These are phyloP conservation scores for Chenopodium quinoa DNA, from an alignment of 148 eudicot genomes.

Conservation along the genomic window DNA sequence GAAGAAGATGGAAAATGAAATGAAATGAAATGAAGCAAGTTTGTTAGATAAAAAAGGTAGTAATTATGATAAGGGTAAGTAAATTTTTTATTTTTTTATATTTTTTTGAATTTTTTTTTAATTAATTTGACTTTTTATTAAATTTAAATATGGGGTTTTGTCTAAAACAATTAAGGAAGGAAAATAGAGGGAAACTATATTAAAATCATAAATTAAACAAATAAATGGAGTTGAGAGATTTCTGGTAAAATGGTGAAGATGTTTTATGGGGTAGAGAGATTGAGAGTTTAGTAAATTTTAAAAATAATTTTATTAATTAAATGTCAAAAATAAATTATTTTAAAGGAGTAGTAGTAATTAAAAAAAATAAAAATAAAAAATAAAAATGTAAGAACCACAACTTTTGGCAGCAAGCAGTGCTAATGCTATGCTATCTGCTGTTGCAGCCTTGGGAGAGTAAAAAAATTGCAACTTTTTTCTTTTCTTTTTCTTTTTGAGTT, in stretches of 20 bases:
- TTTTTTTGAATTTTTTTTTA: not conserved
- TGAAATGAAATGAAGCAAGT: slow-evolving; percentile 3
- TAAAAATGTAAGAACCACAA: slow-evolving; percentile 18
- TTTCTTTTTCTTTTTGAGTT: not conserved
- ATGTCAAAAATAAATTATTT: too few species aligned
- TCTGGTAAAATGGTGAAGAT: not conserved
- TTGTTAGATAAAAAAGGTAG: slow-evolving; percentile 31
- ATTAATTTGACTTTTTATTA: too few species aligned
- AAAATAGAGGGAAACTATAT: not conserved
- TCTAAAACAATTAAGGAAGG: not conserved
- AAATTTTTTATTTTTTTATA: not conserved
- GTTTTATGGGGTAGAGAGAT: not conserved
- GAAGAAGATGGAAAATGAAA: slow-evolving; percentile 12
- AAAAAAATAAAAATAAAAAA: too few species aligned
- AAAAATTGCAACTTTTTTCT: not conserved
- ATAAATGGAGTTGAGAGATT: not conserved
- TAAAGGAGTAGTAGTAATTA: too few species aligned
- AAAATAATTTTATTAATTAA: too few species aligned
- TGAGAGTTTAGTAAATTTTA: not conserved
- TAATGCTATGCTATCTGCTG: slow-evolving; percentile 22
- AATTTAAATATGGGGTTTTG: not conserved
- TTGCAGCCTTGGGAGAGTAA: slow-evolving; percentile 30
- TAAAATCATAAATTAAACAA: not conserved
- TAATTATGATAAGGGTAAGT: slow-evolving; percentile 25
- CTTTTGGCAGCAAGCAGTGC: slow-evolving; percentile 27